Conservation (phyloP, 1,139 yeast genomes). For the Chernovozyma aurita region DNA sequence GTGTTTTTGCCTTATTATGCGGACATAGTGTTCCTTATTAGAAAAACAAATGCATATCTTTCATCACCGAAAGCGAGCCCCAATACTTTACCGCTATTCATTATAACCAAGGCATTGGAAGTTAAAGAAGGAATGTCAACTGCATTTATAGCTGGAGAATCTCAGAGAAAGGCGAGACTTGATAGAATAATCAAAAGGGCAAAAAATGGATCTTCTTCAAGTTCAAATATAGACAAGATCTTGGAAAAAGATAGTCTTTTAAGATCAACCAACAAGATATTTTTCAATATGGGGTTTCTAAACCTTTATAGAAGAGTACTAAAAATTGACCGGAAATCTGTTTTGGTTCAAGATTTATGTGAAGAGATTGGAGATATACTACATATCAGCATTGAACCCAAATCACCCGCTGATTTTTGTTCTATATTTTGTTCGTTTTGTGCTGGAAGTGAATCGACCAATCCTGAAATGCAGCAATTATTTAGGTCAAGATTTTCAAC, state of each 20-base stretch:
- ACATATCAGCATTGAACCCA: conserved; percentile 33
- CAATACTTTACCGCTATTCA: conserved; percentile 25
- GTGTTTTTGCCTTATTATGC: conserved; percentile 48
- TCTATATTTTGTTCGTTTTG: conserved; percentile 52
- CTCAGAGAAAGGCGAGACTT: conserved; percentile 28
- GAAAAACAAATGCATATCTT: conserved; percentile 28
- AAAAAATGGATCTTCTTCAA: conserved; percentile 7
- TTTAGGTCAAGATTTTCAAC: conserved; percentile 34
- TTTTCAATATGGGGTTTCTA: conserved; percentile 50
- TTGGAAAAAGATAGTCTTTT: conserved; percentile 36
- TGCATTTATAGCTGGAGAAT: conserved; percentile 32
- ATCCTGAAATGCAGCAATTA: conserved; percentile 26
- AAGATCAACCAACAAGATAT: conserved; percentile 52
- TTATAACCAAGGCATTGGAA: conserved; percentile 44
- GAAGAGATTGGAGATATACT: conserved; percentile 32
- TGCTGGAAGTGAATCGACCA: conserved; percentile 56
- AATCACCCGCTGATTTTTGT: conserved; percentile 53
- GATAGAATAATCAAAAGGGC: conserved; percentile 17
- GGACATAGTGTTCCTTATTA: conserved; percentile 40
- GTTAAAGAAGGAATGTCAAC: conserved; percentile 34
- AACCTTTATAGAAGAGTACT: conserved; percentile 56
- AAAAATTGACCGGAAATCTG: conserved; percentile 41
- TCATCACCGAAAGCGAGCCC: conserved; percentile 8
- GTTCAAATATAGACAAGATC: conserved; percentile 16
- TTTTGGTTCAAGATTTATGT: conserved; percentile 45